Conservation (phyloP, 768 basidiomycete species). For the Agrocybe pediades region DNA sequence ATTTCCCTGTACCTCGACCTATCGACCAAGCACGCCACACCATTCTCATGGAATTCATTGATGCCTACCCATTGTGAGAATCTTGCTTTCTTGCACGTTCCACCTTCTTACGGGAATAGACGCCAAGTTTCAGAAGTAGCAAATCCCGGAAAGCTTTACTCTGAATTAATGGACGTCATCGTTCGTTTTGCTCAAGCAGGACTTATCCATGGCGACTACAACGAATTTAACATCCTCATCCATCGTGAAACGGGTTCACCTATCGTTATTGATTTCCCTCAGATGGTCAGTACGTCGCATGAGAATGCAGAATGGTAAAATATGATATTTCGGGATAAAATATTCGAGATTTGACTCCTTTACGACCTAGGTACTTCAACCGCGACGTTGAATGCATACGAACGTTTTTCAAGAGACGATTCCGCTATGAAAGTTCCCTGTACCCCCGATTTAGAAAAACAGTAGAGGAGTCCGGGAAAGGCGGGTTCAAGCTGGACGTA, state of each 20-base stretch:
- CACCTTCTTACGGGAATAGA: conserved; percentile 38
- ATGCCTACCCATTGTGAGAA: conserved; percentile 89
- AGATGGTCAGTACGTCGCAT: conserved; percentile 98
- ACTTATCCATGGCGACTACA: conserved; percentile 98
- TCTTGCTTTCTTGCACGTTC: conserved; percentile 8
- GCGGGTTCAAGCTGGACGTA: conserved; percentile 81
- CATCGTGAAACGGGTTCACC: conserved; percentile 73
- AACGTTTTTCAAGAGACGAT: conserved; percentile 87
- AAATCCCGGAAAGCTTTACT: conserved; percentile 89
- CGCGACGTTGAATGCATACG: conserved; percentile 97
- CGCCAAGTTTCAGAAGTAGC: conserved; percentile 86
- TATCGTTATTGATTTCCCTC: conserved; percentile 96
- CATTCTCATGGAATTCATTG: conserved; percentile 94
- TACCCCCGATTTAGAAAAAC: conserved; percentile 85
- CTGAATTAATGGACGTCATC: conserved; percentile 91
- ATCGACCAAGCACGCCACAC: conserved; percentile 95
- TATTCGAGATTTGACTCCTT: background rate
- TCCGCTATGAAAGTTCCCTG: conserved; percentile 87
- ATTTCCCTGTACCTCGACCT: conserved; percentile 91
- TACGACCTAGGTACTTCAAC: conserved; percentile 97
- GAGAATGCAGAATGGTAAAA: conserved; percentile 93
- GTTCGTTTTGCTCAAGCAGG: conserved; percentile 92
- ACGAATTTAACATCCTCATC: conserved; percentile 99
- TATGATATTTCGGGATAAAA: background rate
- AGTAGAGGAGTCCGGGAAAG: conserved; percentile 47